Base-by-base conservation (phyloP, 2,329 filamentous ascomycete species). In the Chaetomium globosum region DNA sequence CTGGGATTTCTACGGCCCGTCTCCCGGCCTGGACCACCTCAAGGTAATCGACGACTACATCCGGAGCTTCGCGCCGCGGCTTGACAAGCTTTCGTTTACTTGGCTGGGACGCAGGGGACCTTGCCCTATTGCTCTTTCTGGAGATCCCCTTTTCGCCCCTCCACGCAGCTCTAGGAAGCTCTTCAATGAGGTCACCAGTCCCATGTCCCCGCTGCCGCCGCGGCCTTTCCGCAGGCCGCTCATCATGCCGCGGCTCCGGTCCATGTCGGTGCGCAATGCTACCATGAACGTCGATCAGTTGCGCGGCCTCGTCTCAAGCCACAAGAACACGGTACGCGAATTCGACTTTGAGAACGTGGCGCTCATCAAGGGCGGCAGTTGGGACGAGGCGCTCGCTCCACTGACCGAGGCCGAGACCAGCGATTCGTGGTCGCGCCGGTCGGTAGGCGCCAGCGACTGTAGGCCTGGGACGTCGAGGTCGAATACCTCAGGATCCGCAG, bases 41-140 rank as follows among this genome's bases (percentile, higher is more conserved):
- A 92, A 92, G 77, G 86, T 95, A 72, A 85, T 96, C 1, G 89
- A 95, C 71, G 88, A 91, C 71, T 96, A 93, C 74, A 83, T 96
- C 68, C 86, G 89, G 63, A 82, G 81, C 69, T 91, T 96, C 74
- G 84, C 88, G 0, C 80, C 82, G 5, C 81, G 78, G 36, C 80
- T 95, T 1, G 88, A 89, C 68, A 88, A 88, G 75, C 82, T 96
- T 64, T 83, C 84, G 64, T 96, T 96, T 77, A 84, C 86, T 64
- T 96, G 93, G 92, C 80, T 88, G 67, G 89, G 90, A 48, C 79
- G 79, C 53, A 88, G 87, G 74, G 91, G 92, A 0, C 90, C 89
- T 1, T 91, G 89, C 63, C 92, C 92, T 1, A 76, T 95, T 23
- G 87, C 88, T 0, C 81, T 93, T 6, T 82, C 87, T 16, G 82